Evolutionary conservation across 306 rosid species (phyloP).

Genomic region (Rosa chinensis): DNA sequence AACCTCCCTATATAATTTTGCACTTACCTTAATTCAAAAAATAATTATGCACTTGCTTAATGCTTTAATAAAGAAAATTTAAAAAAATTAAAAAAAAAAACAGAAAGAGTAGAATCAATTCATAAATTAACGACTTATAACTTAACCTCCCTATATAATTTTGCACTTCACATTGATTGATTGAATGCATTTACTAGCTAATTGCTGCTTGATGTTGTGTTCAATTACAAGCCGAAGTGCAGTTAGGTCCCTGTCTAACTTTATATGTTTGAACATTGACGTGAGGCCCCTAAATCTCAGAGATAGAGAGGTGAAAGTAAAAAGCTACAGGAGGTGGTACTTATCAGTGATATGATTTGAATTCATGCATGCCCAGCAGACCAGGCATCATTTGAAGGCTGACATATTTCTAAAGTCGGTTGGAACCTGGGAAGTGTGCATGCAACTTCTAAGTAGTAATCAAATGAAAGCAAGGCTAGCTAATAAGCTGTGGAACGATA

Average conservation of each 20-base stretch:
- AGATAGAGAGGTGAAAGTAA: constrained; percentile 5
- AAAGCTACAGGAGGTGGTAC: background rate
- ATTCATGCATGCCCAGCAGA: background rate
- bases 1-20: too few species aligned
- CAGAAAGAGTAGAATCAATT: too few species aligned
- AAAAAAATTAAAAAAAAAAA: too few species aligned
- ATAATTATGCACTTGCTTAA: background rate
- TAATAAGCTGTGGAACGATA: background rate
- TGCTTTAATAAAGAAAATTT: too few species aligned
- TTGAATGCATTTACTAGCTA: background rate
- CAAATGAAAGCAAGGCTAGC: background rate
- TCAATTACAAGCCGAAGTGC: background rate
- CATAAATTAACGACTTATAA: too few species aligned
- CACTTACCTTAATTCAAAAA: too few species aligned
- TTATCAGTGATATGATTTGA: background rate
- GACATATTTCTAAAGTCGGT: constrained; percentile 7
- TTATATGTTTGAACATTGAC: constrained; percentile 10
- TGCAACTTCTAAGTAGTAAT: background rate
- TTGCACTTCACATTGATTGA: too few species aligned
- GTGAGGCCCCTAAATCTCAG: constrained; percentile 7
- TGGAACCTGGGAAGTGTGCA: constrained; percentile 5
- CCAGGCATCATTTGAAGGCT: background rate
- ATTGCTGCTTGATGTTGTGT: background rate
- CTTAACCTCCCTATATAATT: too few species aligned
- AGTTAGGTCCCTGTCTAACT: background rate